Conservation (phyloP, 2,329 filamentous ascomycete species). For the Fusarium oxysporum region DNA sequence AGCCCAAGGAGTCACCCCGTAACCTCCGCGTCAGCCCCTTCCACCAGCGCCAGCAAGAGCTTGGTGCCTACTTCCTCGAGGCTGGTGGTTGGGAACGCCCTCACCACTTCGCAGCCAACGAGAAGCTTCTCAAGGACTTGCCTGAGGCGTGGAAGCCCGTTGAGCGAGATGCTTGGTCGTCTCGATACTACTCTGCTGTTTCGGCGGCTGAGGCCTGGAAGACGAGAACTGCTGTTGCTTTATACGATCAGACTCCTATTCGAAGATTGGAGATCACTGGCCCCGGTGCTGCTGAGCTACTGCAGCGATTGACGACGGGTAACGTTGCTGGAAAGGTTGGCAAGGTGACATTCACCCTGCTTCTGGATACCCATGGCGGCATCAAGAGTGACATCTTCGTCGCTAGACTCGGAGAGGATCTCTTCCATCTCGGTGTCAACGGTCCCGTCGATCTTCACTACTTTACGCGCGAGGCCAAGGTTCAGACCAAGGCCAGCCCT, state of each 20-base stretch:
- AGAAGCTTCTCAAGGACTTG: constrained; percentile 60
- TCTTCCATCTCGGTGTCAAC: constrained; percentile 69
- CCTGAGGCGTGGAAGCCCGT: constrained; percentile 66
- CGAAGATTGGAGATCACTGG: constrained; percentile 69
- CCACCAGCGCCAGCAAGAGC: constrained; percentile 63
- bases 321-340: constrained; percentile 61
- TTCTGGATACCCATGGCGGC: constrained; percentile 65
- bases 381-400: constrained; percentile 69
- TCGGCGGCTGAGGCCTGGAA: constrained; percentile 72
- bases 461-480: constrained; percentile 63
- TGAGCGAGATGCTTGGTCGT: constrained; percentile 69
- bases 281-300: constrained; percentile 65
- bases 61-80: constrained; percentile 70
- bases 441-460: constrained; percentile 66
- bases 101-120: constrained; percentile 71
- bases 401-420: constrained; percentile 60
- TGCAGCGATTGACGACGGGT: constrained; percentile 65
- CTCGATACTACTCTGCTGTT: constrained; percentile 67
- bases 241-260: constrained; percentile 73
- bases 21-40: constrained; percentile 71
- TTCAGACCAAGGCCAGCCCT: constrained; percentile 56
- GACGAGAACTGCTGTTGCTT: constrained; percentile 69
- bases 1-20: constrained; percentile 67
- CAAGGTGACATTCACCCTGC: constrained; percentile 65
- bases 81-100: constrained; percentile 71